A percentile compares a stretch with the other conserved stretches of the same genome.
phyloP scores from a whole-genome alignment of 2,329 filamentous ascomycete genomes.

The Colletotrichum agaves region DNA sequence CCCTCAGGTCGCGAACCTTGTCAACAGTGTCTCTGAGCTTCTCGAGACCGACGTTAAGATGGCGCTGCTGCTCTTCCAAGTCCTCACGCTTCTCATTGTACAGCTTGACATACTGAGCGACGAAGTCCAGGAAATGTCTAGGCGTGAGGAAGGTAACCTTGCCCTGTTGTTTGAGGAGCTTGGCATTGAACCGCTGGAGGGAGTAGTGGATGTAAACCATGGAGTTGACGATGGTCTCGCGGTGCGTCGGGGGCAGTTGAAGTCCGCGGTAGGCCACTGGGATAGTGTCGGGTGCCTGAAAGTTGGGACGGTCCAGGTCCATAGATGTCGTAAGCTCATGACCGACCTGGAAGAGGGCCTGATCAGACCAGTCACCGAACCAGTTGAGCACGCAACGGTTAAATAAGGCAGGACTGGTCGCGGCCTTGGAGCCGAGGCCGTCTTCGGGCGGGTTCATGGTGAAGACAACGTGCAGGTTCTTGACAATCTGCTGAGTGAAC shows the following conservation, averaged over 20 bases:
- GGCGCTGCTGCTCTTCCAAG: conserved; percentile 96
- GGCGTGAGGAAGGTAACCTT: conserved; percentile 94
- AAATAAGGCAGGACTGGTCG: conserved; percentile 97
- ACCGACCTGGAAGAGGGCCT: conserved; percentile 97
- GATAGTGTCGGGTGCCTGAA: conserved; percentile 87
- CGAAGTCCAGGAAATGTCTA: conserved; percentile 96
- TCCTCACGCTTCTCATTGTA: conserved; percentile 99
- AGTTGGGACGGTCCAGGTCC: conserved; percentile 90
- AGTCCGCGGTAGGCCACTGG: conserved; percentile 92
- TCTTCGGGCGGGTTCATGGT: conserved; percentile 99
- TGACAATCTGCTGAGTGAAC: conserved; percentile 99
- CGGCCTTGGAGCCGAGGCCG: conserved; percentile 93
- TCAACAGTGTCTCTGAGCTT: conserved; percentile 97
- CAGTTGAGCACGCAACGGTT: conserved; percentile 99
- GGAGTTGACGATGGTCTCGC: conserved; percentile 92
- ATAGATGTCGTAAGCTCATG: conserved; percentile 96
- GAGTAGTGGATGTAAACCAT: conserved; percentile 99
- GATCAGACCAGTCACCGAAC: conserved; percentile 99
- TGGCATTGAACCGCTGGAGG: conserved; percentile 87
- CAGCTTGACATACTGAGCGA: conserved; percentile 95
- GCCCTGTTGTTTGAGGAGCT: conserved; percentile 90
- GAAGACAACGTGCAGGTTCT: conserved; percentile 98
- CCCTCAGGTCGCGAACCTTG: conserved; percentile 92
- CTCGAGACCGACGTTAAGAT: conserved; percentile 97
- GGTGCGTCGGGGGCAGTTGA: conserved; percentile 84